Base-by-base conservation (phyloP, 1,284 basidiomycete genomes). In the Pseudozyma flocculosa region DNA sequence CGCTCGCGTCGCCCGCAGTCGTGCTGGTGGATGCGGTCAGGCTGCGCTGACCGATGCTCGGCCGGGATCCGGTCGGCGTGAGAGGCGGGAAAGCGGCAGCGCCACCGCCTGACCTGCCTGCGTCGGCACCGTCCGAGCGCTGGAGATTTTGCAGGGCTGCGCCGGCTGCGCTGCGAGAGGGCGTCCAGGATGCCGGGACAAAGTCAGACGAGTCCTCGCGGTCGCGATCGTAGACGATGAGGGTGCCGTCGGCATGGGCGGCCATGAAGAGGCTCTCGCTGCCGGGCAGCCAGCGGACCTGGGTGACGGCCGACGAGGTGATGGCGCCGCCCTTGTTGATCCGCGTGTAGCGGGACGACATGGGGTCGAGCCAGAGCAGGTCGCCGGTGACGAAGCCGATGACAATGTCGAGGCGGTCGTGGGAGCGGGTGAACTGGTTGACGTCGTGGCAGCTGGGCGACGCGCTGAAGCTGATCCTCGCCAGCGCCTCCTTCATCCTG, bases 361-460 rank as follows among this genome's bases (percentile, higher is more conserved):
- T 87, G 43, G 90, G 89, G 76, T 93, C 91, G 87, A 75, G 26
- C 62, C 66, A 67, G 45, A 98, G 80, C 22, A 98, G 82, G 79
- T 98, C 94, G 15, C 94, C 94, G 0, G 90, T 88, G 61, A 83
- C 84, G 75, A 98, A 97, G 2, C 94, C 94, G 68, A 98, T 88
- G 50, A 97, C 84, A 13, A 96, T 83, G 75, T 98, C 95, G 37
- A 97, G 80, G 40, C 86, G 84, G 46, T 90, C 88, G 4, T 86
- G 81, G 8, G 85, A 86, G 10, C 87, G 85, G 1, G 91, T 96
- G 9, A 85, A 80, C 15, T 83, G 80, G 68, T 95, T 95, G 44
- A 95, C 85, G 69, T 82, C 89, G 76, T 95, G 90, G 70, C 91
- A 93, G 0, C 92, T 94, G 0, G 74, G 63, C 61, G 87, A 85